Evolutionary conservation across 441 rosid genomes (phyloP).

Genomic region (Erodium trifolium): DNA sequence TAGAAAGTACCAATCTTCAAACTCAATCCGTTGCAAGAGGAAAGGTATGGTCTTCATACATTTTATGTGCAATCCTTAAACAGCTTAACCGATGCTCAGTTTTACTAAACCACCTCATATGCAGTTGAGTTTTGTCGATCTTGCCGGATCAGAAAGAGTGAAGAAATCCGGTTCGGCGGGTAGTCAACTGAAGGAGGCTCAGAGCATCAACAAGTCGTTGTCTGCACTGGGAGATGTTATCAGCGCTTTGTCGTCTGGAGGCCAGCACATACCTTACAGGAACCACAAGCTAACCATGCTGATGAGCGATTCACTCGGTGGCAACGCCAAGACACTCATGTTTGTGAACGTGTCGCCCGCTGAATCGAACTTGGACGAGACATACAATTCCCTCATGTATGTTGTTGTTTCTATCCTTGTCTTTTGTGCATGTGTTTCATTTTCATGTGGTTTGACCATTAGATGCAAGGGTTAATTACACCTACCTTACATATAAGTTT

Average conservation of each 20-base stretch:
- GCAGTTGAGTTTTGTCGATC: slow-evolving; percentile 93
- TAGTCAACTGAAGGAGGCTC: slow-evolving; percentile 83
- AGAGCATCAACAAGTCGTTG: slow-evolving; percentile 88
- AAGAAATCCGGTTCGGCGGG: slow-evolving; percentile 89
- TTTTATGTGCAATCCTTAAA: slow-evolving; percentile 8
- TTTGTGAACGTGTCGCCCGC: slow-evolving; percentile 89
- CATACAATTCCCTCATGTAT: slow-evolving; percentile 76
- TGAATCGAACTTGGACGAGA: slow-evolving; percentile 86
- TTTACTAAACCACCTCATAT: slow-evolving; percentile 13
- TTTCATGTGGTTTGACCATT: neutral
- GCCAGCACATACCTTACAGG: slow-evolving; percentile 87
- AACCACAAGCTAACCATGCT: slow-evolving; percentile 93
- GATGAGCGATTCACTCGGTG: slow-evolving; percentile 97
- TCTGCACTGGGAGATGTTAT: slow-evolving; percentile 96
- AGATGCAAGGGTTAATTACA: neutral
- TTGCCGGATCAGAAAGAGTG: slow-evolving; percentile 94
- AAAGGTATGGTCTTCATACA: slow-evolving; percentile 41
- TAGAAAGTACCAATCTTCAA: slow-evolving; percentile 89
- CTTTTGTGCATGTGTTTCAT: neutral
- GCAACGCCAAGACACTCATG: slow-evolving; percentile 97
- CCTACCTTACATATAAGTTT: too few species aligned
- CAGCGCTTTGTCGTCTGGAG: slow-evolving; percentile 72
- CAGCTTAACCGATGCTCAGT: neutral
- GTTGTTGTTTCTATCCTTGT: slow-evolving; percentile 19
- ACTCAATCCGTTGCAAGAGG: slow-evolving; percentile 85